Evolutionary conservation across 164 flowering plant genomes (phyloP).

Genomic region (Berberis vulgaris): DNA sequence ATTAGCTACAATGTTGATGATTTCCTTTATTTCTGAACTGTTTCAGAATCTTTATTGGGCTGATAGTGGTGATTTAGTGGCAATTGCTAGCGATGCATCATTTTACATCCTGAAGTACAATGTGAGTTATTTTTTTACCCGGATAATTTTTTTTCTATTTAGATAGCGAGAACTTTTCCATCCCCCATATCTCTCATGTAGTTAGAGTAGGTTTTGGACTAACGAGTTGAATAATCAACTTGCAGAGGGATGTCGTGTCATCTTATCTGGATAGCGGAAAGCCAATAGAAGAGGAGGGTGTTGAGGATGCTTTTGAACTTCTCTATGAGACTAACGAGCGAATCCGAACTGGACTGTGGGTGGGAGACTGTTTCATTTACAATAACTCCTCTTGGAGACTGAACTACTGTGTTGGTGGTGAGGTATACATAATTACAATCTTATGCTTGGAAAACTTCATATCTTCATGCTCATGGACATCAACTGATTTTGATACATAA

Average conservation of each 20-base stretch:
- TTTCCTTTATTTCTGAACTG: conserved; percentile 6
- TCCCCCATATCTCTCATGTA: background rate
- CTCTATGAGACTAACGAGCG: conserved; percentile 92
- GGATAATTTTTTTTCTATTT: background rate
- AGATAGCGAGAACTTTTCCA: background rate
- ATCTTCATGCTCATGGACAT: background rate
- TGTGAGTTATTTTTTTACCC: conserved; percentile 32
- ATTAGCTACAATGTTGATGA: background rate
- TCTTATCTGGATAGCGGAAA: conserved; percentile 77
- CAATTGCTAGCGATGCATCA: conserved; percentile 87
- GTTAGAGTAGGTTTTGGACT: background rate
- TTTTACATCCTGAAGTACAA: conserved; percentile 92
- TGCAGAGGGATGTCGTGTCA: conserved; percentile 82
- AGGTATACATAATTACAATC: conserved; percentile 40
- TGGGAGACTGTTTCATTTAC: conserved; percentile 93
- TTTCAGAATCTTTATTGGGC: conserved; percentile 96
- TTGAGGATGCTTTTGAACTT: conserved; percentile 94
- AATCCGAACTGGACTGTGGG: conserved; percentile 95
- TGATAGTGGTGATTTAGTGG: conserved; percentile 93
- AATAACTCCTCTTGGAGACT: conserved; percentile 92
- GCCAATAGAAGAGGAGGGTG: conserved; percentile 88
- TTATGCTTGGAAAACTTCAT: background rate
- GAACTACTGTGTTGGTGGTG: conserved; percentile 98
- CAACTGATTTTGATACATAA: background rate
- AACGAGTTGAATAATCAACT: background rate